Base-by-base conservation (phyloP, 768 basidiomycete species). In the Hypholoma fasciculare region DNA sequence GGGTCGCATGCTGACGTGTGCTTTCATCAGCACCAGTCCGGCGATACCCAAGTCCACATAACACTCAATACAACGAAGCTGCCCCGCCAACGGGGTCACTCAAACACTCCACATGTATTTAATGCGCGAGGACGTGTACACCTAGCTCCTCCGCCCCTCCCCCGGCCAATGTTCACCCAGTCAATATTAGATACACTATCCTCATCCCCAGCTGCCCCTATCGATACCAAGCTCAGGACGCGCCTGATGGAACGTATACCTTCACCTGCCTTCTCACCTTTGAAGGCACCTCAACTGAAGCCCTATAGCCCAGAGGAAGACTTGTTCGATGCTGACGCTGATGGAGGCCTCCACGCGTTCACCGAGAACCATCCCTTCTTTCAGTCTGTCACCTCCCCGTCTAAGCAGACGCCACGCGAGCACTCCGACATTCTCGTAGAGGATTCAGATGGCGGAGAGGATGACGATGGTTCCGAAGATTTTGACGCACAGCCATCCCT, bases 81-180 rank as follows among this genome's bases (percentile, higher is more conserved):
- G 13, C 79, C 79, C 11, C 69, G 73, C 1, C 82, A 87, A 9
- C 80, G 79, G 60, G 88, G 88, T 4, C 70, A 69, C 2, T 82
- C 87, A 3, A 89, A 89, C 65, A 75, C 76, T 26, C 89, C 89
- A 0, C 78, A 79, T 58, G 74, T 89, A 9, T 89, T 91, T 67
- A 62, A 64, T 7, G 86, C 85, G 1, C 71, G 73, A 19, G 84
- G 83, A 20, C 71, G 75, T 27, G 74, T 78, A 17, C 70, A 71
- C 47, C 70, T 82, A 12, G 64, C 71, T 7, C 70, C 71, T 7
- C 56, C 64, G 9, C 65, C 56, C 14, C 57, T 68, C 0, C 69
- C 68, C 0, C 61, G 63, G 1, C 67, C 64, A 1, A 42, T 63
- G 11, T 69, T 70, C 59, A 55, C 65, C 4, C 60, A 59, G 16